Evolutionary conservation across 2,329 filamentous ascomycete species (phyloP), one percentile per base, ranked within the genome.

Genomic region (Neoarthrinium moseri): DNA sequence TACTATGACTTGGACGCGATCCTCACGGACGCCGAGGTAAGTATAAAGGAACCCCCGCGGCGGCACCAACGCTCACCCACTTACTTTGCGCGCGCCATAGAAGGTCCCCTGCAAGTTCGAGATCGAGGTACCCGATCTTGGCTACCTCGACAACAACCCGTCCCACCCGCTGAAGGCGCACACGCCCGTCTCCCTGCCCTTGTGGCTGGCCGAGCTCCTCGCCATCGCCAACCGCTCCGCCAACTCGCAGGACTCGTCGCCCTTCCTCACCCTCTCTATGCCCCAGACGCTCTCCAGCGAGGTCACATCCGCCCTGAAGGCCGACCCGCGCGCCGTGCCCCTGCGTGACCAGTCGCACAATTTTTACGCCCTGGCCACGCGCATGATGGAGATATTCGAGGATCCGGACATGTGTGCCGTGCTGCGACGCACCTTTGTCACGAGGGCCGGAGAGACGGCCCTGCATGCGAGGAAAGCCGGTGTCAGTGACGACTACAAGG

Each of bases 91-190:
- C 35, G 13, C 22, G 38, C n/a, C 21, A 24, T 56, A 96, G 84
- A 97, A 96, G 87, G 82, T 96, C 24, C 92, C 94, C 32, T 96
- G 91, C 73, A 95, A 88, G 42, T 96, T 97, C 70, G 88, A 96
- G 62, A 81, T 96, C 60, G 87, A 92, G 49, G 85, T 96, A 24
- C 87, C 91, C 17, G 84, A 88, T 46, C 81, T 97, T 36, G 91
- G 91, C 55, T 90, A 95, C 65, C 78, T 99, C 49, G 91, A 95
- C 69, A 91, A 91, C 60, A 92, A 89, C 60, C 79, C 87, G 20
- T 64, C 68, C 3, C 70, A 77, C 24, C 69, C 87, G 63, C 84
- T 97, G 58, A 94, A 92, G 65, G 70, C 84, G 45, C 88, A 89
- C 49, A 92, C 90, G 1, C 83, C 85, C 34, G 77, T 97, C 37